Evolutionary conservation across 768 basidiomycete species (phyloP).

Genomic region (Chalciporus sphaerocephalus): DNA sequence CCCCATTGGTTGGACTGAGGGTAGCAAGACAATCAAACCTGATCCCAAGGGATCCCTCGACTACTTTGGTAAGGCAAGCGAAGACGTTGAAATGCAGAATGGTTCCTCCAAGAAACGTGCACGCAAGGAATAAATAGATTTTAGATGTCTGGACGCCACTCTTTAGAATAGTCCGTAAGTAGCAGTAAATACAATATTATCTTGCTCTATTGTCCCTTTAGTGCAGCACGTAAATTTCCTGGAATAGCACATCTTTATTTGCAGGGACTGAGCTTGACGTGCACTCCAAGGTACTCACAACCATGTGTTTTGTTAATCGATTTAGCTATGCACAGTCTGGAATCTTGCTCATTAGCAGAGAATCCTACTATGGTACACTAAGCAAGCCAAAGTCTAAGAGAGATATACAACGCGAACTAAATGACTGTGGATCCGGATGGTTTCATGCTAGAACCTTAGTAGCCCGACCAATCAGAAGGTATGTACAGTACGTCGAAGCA

Average conservation of each 20-base stretch:
- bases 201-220: background rate
- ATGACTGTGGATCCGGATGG: slow-evolving; percentile 16
- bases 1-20: slow-evolving; percentile 86
- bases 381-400: slow-evolving; percentile 17
- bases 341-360: slow-evolving; percentile 10
- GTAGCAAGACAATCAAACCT: slow-evolving; percentile 76
- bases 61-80: slow-evolving; percentile 51
- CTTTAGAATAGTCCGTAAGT: background rate
- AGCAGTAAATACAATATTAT: slow-evolving; percentile 1
- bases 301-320: no score
- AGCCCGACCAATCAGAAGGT: slow-evolving; percentile 9
- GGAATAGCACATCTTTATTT: no score
- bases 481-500: slow-evolving; percentile 6
- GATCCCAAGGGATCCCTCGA: slow-evolving; percentile 70
- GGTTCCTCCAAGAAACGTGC: slow-evolving; percentile 53
- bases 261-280: no score
- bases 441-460: background rate
- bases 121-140: slow-evolving; percentile 42
- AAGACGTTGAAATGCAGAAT: slow-evolving; percentile 32
- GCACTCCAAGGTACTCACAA: no score
- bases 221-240: no score
- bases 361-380: slow-evolving; percentile 30
- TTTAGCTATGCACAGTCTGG: background rate
- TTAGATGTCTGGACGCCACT: background rate
- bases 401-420: slow-evolving; percentile 26